Conservation (phyloP, 140 eudicot genomes). For the Stevia rebaudiana region DNA sequence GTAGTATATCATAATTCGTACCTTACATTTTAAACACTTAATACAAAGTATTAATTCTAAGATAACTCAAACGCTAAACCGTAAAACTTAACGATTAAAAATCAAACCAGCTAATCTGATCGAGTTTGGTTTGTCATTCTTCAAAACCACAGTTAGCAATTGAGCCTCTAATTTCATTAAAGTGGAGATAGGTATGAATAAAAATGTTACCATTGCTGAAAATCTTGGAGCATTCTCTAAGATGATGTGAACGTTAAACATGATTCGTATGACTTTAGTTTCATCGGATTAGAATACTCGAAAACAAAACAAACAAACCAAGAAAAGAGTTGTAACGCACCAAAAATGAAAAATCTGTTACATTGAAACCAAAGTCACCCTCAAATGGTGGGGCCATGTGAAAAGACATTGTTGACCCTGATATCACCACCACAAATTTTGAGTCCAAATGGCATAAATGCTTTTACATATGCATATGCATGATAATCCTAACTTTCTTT, state of each 20-base stretch:
- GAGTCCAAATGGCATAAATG: slow-evolving; percentile 4
- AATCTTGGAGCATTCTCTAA: not conserved
- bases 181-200: not conserved
- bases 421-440: slow-evolving; percentile 23
- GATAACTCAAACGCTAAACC: no score
- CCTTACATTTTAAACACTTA: no score
- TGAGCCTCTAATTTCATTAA: not conserved
- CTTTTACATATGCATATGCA: slow-evolving; percentile 32
- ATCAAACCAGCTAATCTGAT: no score
- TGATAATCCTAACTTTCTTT: slow-evolving; percentile 18
- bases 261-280: not conserved
- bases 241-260: not conserved
- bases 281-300: not conserved
- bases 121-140: no score
- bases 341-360: slow-evolving; percentile 1
- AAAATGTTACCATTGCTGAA: not conserved
- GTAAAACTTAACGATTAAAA: no score
- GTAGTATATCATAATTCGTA: no score
- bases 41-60: no score
- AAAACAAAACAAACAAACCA: not conserved
- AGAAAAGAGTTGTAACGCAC: not conserved
- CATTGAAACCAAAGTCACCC: not conserved
- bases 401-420: slow-evolving; percentile 19
- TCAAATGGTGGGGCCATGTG: slow-evolving; percentile 12
- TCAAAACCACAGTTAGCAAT: no score